A percentile compares a stretch with the other conserved stretches of the same genome.
Conservation (phyloP, 148 eudicot genomes). For the Limonium bicolor region DNA sequence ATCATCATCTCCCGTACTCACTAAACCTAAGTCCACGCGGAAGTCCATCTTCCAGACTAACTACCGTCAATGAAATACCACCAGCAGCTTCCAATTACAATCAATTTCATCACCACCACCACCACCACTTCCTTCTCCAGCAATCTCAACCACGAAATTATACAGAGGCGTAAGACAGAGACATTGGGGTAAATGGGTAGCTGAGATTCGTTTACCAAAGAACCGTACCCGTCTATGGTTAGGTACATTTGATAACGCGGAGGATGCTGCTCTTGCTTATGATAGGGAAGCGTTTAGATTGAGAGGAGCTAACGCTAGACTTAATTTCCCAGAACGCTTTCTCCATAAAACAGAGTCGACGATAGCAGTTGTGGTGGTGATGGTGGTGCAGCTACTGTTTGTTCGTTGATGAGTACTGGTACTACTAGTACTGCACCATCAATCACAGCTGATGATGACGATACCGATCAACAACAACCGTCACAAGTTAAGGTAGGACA, state of each 20-base stretch:
- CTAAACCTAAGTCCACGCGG: not conserved
- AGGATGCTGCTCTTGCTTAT: slow-evolving; percentile 26
- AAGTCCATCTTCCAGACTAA: not conserved
- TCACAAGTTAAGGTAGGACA: not conserved
- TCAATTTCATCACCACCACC: not conserved
- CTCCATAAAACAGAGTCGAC: not conserved
- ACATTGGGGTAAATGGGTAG: slow-evolving; percentile 33
- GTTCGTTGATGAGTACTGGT: no score
- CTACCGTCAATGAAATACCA: no score
- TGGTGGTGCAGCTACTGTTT: not conserved
- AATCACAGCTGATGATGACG: no score
- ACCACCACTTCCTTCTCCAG: not conserved
- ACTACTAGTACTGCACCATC: no score
- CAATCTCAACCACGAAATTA: slow-evolving; percentile 1
- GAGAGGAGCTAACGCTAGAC: slow-evolving; percentile 16
- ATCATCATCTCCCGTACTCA: not conserved
- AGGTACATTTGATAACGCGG: slow-evolving; percentile 19
- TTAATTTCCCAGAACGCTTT: slow-evolving; percentile 17
- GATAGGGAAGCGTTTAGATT: slow-evolving; percentile 18
- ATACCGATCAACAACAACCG: not conserved
- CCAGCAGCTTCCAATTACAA: not conserved
- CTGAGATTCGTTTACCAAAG: slow-evolving; percentile 24
- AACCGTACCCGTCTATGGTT: slow-evolving; percentile 23
- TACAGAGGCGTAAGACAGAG: slow-evolving; percentile 29
- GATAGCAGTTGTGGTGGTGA: not conserved